Conservation (phyloP, 2,329 filamentous ascomycete species). For the Apiospora phragmitis region DNA sequence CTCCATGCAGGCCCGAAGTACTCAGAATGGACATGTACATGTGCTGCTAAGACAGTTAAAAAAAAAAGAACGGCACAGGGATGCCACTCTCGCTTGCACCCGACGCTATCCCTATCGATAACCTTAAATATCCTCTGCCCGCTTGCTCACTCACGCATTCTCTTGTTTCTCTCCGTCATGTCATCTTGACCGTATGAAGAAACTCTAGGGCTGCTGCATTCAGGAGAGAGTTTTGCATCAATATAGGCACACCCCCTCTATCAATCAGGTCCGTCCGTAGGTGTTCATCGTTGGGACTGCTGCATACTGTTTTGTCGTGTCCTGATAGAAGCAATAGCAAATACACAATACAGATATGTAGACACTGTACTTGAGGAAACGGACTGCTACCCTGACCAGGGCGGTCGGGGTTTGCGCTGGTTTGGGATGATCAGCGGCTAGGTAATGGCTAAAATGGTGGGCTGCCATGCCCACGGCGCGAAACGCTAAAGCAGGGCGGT, state of each 20-base stretch:
- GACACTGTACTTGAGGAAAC: not conserved
- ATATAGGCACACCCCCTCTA: not conserved
- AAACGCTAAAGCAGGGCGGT: constrained; percentile 4
- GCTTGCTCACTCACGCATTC: too few species aligned
- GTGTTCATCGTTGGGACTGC: too few species aligned
- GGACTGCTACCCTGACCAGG: not conserved
- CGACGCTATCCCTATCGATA: constrained; percentile 4
- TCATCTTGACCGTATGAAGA: not conserved
- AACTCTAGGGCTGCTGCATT: not conserved
- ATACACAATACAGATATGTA: not conserved
- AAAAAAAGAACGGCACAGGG: not conserved
- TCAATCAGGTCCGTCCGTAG: too few species aligned
- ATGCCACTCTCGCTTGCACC: constrained; percentile 7
- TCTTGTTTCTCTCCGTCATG: not conserved
- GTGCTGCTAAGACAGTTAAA: not conserved
- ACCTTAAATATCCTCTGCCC: not conserved
- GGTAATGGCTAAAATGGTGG: not conserved
- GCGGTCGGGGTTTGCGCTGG: not conserved
- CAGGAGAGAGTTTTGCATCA: not conserved
- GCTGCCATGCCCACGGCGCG: not conserved
- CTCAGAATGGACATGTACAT: not conserved
- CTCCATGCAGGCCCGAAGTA: not conserved
- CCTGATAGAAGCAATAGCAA: too few species aligned
- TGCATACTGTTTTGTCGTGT: too few species aligned
- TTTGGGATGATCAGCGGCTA: constrained; percentile 3